A percentile compares a stretch with the other conserved stretches of the same genome.
These are phyloP conservation scores for Daldinia childiae DNA, from an alignment of 495 filamentous ascomycete species.

Conservation along the genomic window DNA sequence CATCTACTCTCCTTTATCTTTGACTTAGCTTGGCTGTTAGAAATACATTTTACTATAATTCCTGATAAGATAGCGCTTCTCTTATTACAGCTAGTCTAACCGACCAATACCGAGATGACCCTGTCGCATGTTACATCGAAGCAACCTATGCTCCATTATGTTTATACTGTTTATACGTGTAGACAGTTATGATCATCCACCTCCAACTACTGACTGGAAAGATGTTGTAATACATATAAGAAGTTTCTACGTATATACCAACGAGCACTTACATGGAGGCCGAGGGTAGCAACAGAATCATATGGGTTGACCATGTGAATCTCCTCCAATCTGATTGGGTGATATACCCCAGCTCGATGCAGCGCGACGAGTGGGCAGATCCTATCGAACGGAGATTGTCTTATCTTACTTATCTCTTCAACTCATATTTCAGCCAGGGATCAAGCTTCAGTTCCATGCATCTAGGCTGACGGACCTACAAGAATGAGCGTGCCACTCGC, in stretches of 20 bases:
- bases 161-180: neutral
- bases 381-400: constrained; percentile 10
- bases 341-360: neutral
- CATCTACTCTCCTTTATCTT: neutral
- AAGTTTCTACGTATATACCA: neutral
- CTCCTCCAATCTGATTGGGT: constrained; percentile 16
- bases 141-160: neutral
- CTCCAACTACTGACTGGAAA: neutral
- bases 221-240: neutral
- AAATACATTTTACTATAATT: constrained; percentile 1
- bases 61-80: neutral
- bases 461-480: constrained; percentile 21
- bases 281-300: neutral
- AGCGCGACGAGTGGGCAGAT: neutral
- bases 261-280: neutral
- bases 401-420: constrained; percentile 36
- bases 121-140: neutral
- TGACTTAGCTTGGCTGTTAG: neutral
- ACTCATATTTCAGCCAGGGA: constrained; percentile 25
- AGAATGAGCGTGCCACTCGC: constrained; percentile 18
- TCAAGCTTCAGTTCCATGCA: constrained; percentile 4
- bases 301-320: neutral
- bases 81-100: neutral
- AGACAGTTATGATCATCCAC: neutral
- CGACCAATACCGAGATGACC: neutral